Conservation (phyloP, 2,329 filamentous ascomycete species). For the Diaporthe aspalathi region DNA sequence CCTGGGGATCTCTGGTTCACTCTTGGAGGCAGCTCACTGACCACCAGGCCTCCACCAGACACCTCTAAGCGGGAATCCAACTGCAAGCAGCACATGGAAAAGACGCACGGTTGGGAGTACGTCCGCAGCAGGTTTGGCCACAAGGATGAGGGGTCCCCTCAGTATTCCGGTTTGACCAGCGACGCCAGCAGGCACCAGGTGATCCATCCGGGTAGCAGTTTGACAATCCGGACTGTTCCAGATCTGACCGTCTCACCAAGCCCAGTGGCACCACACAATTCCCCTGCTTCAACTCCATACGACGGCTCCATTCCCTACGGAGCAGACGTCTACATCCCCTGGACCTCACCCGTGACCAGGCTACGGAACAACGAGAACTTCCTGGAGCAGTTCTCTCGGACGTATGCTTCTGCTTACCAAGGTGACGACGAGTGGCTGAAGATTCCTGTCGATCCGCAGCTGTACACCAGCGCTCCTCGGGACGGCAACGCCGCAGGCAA, state of each 20-base stretch:
- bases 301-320: slow-evolving; percentile 17
- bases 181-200: slow-evolving; percentile 5
- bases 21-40: not conserved
- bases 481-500: slow-evolving; percentile 3
- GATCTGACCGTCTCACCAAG: slow-evolving; percentile 33
- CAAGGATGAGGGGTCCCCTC: slow-evolving; percentile 20
- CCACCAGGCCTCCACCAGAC: slow-evolving; percentile 50
- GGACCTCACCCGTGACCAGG: slow-evolving; percentile 41
- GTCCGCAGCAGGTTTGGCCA: slow-evolving; percentile 71
- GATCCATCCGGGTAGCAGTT: slow-evolving; percentile 9
- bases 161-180: not conserved
- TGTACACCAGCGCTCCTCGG: slow-evolving; percentile 16
- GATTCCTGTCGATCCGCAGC: slow-evolving; percentile 40
- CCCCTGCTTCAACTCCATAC: slow-evolving; percentile 22
- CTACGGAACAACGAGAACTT: slow-evolving; percentile 43
- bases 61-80: slow-evolving; percentile 82
- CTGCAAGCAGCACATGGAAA: slow-evolving; percentile 90
- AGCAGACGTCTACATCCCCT: slow-evolving; percentile 39
- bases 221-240: slow-evolving; percentile 36
- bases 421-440: slow-evolving; percentile 38
- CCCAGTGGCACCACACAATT: slow-evolving; percentile 22
- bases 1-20: not conserved
- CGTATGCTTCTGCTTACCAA: slow-evolving; percentile 36
- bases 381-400: slow-evolving; percentile 44
- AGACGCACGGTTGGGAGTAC: slow-evolving; percentile 79